phyloP scores from a whole-genome alignment of 2,329 filamentous ascomycete species.

The Drechslerella dactyloides region DNA sequence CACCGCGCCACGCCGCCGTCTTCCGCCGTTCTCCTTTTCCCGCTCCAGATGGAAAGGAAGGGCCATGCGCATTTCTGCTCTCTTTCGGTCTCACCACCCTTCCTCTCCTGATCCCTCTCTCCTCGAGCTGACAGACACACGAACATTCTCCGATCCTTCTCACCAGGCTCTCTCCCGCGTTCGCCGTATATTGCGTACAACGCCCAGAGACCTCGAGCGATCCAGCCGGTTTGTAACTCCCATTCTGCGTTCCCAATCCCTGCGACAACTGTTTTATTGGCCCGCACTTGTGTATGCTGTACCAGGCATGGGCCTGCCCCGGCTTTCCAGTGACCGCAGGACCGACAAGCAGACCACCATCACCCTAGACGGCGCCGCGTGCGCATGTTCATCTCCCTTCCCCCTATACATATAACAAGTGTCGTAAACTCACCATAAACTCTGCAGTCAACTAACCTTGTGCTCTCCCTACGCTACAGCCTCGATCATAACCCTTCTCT shows the following conservation, averaged over 20 bases:
- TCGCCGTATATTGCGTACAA: not conserved
- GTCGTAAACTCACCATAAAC: not conserved
- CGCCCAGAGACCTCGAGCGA: no score
- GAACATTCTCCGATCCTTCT: not conserved
- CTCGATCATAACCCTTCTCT: constrained; percentile 14
- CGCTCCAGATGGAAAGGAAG: not conserved
- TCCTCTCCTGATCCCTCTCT: not conserved
- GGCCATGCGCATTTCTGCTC: not conserved
- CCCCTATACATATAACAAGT: no score
- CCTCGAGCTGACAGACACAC: no score
- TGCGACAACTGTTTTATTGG: no score
- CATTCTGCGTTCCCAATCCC: no score
- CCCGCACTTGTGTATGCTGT: not conserved
- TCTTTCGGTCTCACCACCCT: not conserved
- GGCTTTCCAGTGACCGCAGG: not conserved
- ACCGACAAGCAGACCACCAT: not conserved
- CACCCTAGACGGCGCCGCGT: no score
- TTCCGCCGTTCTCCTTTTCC: constrained; percentile 10
- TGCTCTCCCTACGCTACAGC: not conserved
- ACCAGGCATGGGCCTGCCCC: not conserved
- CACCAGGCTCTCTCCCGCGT: not conserved
- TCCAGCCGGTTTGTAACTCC: no score
- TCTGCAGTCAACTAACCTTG: constrained; percentile 9
- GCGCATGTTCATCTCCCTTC: not conserved
- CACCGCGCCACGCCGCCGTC: constrained; percentile 22